Percentiles rank a stretch among this genome's conserved stretches.
Evolutionary conservation across 1,139 yeast genomes (phyloP).

Genomic region (Kodamaea plutei): DNA sequence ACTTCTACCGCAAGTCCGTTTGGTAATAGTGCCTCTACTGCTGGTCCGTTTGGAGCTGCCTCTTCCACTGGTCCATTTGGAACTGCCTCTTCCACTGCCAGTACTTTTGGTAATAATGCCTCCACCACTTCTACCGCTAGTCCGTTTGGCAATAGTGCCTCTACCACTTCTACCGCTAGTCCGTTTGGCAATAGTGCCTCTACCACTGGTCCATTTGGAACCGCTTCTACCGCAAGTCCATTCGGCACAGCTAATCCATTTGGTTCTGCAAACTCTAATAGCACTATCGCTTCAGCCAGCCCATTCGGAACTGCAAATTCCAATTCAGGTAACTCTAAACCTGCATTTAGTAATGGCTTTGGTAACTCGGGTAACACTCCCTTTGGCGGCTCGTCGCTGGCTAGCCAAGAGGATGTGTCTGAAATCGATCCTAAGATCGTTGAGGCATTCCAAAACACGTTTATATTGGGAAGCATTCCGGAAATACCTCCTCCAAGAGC

Average conservation of each 20-base stretch:
- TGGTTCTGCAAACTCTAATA: conserved; percentile 4
- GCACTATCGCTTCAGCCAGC: too few relatives aligned
- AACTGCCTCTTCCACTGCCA: conserved; percentile 6
- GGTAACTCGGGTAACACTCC: conserved; percentile 1
- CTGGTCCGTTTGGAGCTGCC: conserved; percentile 12
- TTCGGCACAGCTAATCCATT: conserved; percentile 8
- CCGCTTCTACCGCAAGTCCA: conserved; percentile 7
- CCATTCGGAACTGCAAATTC: conserved; percentile 9
- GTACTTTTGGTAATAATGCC: conserved; percentile 12
- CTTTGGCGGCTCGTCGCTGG: too few relatives aligned
- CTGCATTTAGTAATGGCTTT: background rate
- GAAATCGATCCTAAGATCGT: conserved; percentile 38
- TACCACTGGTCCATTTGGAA: conserved; percentile 11
- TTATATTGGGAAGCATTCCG: conserved; percentile 68
- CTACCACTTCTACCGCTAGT: conserved; percentile 1
- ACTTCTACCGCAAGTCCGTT: conserved; percentile 6
- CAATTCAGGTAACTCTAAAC: background rate
- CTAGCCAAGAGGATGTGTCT: too few relatives aligned
- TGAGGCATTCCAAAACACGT: conserved; percentile 50
- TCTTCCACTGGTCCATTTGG: conserved; percentile 10
- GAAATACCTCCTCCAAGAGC: conserved; percentile 72
- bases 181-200: conserved; percentile 3
- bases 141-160: conserved; percentile 7
- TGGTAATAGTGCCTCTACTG: conserved; percentile 4
- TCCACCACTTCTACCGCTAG: conserved; percentile 2